phyloP scores from a whole-genome alignment of 2,329 filamentous ascomycete species.

The Pseudocercospora pini-densiflorae region DNA sequence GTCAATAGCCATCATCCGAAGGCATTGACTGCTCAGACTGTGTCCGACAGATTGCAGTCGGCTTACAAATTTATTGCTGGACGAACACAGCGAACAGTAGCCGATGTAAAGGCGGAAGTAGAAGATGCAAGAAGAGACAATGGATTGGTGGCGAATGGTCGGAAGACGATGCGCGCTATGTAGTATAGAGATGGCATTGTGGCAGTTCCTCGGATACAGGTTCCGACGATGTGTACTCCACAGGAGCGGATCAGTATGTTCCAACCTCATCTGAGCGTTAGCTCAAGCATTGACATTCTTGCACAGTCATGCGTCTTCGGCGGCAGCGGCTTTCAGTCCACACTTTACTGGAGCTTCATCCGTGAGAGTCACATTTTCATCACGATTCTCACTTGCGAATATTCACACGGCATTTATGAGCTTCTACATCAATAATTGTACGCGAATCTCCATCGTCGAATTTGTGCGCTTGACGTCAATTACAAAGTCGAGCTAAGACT shows the following conservation, averaged over 20 bases:
- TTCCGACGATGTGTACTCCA: neutral
- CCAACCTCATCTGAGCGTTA: neutral
- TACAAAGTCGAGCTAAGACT: too few relatives aligned
- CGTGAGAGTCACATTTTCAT: neutral
- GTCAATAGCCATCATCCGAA: constrained; percentile 9
- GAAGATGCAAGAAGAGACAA: constrained; percentile 5
- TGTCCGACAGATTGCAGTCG: constrained; percentile 4
- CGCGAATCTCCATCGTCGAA: neutral
- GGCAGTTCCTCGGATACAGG: neutral
- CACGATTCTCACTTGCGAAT: neutral
- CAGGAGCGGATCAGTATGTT: neutral
- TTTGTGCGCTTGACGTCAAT: too few relatives aligned
- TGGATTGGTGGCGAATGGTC: constrained; percentile 8
- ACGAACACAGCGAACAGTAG: constrained; percentile 4
- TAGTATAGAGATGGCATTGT: neutral
- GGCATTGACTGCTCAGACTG: constrained; percentile 9
- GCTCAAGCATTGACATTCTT: neutral
- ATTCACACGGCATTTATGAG: neutral
- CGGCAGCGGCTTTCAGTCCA: neutral
- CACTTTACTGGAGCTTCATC: neutral
- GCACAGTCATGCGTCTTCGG: neutral
- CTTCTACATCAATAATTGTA: neutral
- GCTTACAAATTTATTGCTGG: constrained; percentile 9
- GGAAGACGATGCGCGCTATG: neutral
- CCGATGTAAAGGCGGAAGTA: constrained; percentile 4